Base-by-base conservation (phyloP, 768 basidiomycete genomes). In the Leccinum obscurum region DNA sequence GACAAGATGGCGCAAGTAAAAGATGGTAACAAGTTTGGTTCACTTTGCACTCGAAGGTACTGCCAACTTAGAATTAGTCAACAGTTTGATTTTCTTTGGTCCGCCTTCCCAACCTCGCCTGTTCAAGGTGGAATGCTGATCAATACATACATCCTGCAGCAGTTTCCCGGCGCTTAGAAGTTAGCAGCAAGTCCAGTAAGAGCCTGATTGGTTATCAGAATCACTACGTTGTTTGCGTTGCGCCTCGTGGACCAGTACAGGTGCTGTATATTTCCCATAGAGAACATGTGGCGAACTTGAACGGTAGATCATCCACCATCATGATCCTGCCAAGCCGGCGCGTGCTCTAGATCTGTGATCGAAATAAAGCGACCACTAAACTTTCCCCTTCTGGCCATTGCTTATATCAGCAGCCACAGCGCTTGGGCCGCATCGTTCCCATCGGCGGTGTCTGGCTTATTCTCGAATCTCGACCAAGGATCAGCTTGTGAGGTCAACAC, bases 391-490 rank as follows among this genome's bases (percentile, higher is more conserved):
- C 22, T 39, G 48, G 56, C 3, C 20, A 20, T 14, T 48, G 56
- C 48, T 71, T 69, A 68, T 35, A 17, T 70, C 61, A 71, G 61
- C 58, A 8, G 5, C 41, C 7, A 20, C 41, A 17, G 24, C 24
- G 24, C 24, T 24, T 24, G 24, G 24, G 24, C 24, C 24, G 24
- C 24, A 24, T 24, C 24, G 24, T 24, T 24, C 24, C 24, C 24
- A 24, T 24, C 24, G 24, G 24, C 24, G 24, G 24, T 13, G 20
- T 28, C 28, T 6, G 11, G 15, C 57, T 53, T 11, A 10, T 55
- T 50, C 58, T 75, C 72, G 90, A 91, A 90, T 50, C 58, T 75
- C 72, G 90, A 91, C 90, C 90, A 90, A 91, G 90, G 90, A 92
- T 92, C 90, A 79, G 75, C 78, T 75, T 76, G 90, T 92, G 90